A percentile compares a stretch with the other conserved stretches of the same genome.
phyloP scores from a whole-genome alignment of 805 yeast genomes.

The Ogataea neopini region DNA sequence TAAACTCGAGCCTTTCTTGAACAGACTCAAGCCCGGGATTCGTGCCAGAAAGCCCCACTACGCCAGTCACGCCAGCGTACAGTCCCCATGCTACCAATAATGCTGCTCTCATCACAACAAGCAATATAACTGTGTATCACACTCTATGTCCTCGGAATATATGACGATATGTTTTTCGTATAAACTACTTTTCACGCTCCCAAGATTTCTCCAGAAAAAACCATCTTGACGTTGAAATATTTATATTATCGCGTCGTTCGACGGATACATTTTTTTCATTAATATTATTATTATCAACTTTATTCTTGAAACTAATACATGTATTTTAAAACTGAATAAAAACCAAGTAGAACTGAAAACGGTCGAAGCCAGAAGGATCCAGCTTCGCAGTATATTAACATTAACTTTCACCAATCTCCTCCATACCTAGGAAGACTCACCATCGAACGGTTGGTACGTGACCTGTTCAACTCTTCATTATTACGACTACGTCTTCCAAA shows the following conservation, averaged over 20 bases:
- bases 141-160: too few species aligned
- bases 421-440: slow-evolving; percentile 37
- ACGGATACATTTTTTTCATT: too few species aligned
- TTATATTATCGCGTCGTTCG: background rate
- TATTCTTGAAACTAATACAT: background rate
- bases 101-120: slow-evolving; percentile 1
- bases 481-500: slow-evolving; percentile 29
- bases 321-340: background rate
- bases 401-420: slow-evolving; percentile 30
- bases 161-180: background rate
- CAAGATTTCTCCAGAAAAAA: slow-evolving; percentile 3
- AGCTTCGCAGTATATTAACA: background rate
- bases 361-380: background rate
- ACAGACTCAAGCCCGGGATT: background rate
- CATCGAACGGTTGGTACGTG: slow-evolving; percentile 30
- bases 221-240: background rate
- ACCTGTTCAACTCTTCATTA: slow-evolving; percentile 13
- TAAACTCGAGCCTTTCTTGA: slow-evolving; percentile 9
- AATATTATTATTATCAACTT: too few species aligned
- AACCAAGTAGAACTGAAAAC: background rate
- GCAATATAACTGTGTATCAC: background rate
- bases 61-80: background rate
- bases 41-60: background rate
- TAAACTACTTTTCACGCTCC: background rate
- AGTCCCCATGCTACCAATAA: background rate